Evolutionary conservation across 768 basidiomycete species (phyloP), one percentile per base, ranked within the genome.

Genomic region (Mycena leptocephala): DNA sequence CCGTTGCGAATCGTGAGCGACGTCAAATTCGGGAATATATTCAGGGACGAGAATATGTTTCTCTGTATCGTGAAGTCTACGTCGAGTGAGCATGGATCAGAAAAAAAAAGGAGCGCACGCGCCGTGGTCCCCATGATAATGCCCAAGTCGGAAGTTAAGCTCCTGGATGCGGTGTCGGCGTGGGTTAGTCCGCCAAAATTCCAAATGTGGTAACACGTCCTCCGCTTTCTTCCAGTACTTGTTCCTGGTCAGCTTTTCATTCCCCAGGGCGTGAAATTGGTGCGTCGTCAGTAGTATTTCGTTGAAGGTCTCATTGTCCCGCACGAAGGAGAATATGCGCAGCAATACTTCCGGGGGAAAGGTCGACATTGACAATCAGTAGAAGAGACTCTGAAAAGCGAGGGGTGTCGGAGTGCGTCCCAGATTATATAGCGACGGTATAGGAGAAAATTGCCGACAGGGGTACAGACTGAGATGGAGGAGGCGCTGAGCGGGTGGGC

Each of bases 1-100:
- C 66, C 66, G 37, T 56, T 39, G 35, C 66, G 66, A 22, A 68
- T 55, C 35, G 66, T 68, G 5, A 68, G 35, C 14, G 33, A 37
- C 51, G 30, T 39, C 35, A 68, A 20, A 22, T 68, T 68, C 24
- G 51, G 14, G 26, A 55, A 55, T 35, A 55, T 56, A 22, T 26
- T 0, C 24, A 68, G 35, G 0, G 24, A 22, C 0, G 66, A 14
- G n/a, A 68, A 35, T 46, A 39, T 55, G 3, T 20, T 3, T 22
- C 35, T 14, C 41, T 64, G 63, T 5, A 13, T 13, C 11, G 16
- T n/a, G n/a, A n/a, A n/a, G n/a, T n/a, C n/a, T n/a, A n/a, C n/a
- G n/a, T n/a, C n/a, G n/a, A n/a, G n/a, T n/a, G n/a, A n/a, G n/a
- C n/a, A n/a, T n/a, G n/a, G n/a, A n/a, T n/a, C n/a, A n/a, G n/a